Evolutionary conservation across 768 basidiomycete genomes (phyloP), one percentile per base, ranked within the genome.

Genomic region (Kwoniella sp.): DNA sequence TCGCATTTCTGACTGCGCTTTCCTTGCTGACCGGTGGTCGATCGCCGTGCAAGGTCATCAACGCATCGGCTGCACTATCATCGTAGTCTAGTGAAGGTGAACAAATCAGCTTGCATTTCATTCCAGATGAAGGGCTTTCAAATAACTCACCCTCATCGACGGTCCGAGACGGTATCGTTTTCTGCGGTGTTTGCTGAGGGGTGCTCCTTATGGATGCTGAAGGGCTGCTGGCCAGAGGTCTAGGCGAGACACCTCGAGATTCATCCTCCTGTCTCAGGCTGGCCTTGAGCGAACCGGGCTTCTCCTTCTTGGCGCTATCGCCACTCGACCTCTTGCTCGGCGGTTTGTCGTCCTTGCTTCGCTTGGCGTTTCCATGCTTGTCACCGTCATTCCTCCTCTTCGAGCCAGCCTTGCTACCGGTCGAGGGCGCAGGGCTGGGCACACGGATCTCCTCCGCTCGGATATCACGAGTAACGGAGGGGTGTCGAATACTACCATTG

Each of bases 51-150:
- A 96, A 83, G 1, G 85, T 86, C 80, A 96, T 90, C 33, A 96
- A 82, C 0, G 90, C 86, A 69, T 92, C 91, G 3, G 90, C 87
- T n/a, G 87, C 90, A 25, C 89, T 90, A 78, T 93, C 93, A 70
- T 98, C 93, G 70, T 96, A 96, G 71, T 96, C 90, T 79, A 40
- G 1, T 24, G 8, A 33, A 21, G 27, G 37, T 65, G 2, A 17
- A 9, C 6, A 26, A n/a, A 37, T 68, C 61, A 72, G 67, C 44
- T 6, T 15, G 51, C n/a, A 17, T 47, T 46, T 24, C 27, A 24
- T 51, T 29, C 33, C 17, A 57, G 21, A 24, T 21, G 40, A 7
- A 9, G 17, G 17, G 17, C 17, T 9, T 4, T 2, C 24, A 12
- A 17, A 60, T 15, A 21, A 58, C 75, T 74, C 65, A 78, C 78